phyloP scores from a whole-genome alignment of 1,139 yeast genomes.

The Sugiyamaella paludigena region DNA sequence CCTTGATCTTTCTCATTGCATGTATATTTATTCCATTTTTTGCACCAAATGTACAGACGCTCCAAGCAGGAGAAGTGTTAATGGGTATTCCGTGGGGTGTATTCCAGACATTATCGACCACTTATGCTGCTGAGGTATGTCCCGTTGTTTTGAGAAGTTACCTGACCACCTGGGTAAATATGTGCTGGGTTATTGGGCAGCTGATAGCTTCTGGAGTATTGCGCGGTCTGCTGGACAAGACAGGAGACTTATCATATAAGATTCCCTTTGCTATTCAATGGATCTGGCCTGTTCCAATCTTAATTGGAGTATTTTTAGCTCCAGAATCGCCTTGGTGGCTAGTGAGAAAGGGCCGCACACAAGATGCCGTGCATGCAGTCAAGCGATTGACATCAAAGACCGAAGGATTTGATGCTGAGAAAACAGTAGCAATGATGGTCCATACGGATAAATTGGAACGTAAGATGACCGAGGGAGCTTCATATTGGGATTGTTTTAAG shows the following conservation, averaged over 20 bases:
- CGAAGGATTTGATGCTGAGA: conserved; percentile 27
- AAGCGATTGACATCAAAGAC: conserved; percentile 18
- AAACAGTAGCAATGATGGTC: conserved; percentile 35
- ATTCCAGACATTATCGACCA: conserved; percentile 44
- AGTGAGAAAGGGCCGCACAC: conserved; percentile 41
- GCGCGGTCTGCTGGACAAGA: conserved; percentile 31
- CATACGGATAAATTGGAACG: conserved; percentile 46
- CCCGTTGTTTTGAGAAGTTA: conserved; percentile 45
- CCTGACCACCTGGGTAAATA: conserved; percentile 39
- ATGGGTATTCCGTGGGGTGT: conserved; percentile 48
- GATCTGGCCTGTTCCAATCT: conserved; percentile 58
- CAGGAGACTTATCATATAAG: conserved; percentile 37
- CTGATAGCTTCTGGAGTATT: conserved; percentile 42
- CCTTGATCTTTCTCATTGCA: conserved; percentile 22
- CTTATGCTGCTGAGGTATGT: conserved; percentile 50
- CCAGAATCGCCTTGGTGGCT: conserved; percentile 62
- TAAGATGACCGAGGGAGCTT: conserved; percentile 41
- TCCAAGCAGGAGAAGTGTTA: conserved; percentile 44
- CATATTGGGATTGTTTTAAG: conserved; percentile 48
- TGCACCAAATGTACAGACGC: conserved; percentile 38
- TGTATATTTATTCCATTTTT: conserved; percentile 46
- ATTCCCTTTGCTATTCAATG: conserved; percentile 55
- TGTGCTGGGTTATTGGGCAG: conserved; percentile 47
- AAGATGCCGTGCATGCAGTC: conserved; percentile 38
- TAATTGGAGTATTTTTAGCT: conserved; percentile 50